Base-by-base conservation (phyloP, 345 rosid genomes). In the Viola odorata region DNA sequence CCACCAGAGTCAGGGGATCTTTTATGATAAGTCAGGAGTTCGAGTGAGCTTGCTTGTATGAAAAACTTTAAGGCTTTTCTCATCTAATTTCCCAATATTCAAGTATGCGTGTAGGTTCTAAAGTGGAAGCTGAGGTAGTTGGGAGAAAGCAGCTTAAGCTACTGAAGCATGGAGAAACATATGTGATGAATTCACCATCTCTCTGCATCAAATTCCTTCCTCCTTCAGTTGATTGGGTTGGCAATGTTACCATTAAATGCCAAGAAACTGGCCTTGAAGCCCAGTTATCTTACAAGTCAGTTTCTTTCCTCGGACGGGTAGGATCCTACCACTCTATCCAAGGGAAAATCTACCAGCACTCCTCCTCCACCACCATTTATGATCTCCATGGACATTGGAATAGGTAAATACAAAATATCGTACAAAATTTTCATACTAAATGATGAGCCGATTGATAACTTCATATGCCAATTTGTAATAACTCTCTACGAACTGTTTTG, bases 361-460 rank as follows among this genome's bases (percentile, higher is more conserved):
- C 86, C 0, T 66, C 92, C 5, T 48, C 53, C 4, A 77, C 54
- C 23, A 75, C 71, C 7, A 77, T 85, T 36, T 83, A 66, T 59
- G 85, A 82, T 55, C 51, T 89, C 38, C 14, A 64, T 50, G 96
- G 98, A 12, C 79, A 92, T 0, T 92, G 98, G 96, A 88, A 81
- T 57, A 87, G 86, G 98, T 90, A 75, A 6, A 16, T 23, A 23
- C 32, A 23, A 2, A 23, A 23, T 23, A 2, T 23, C 32, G 32
- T 23, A 23, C 32, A 23, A n/a, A n/a, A n/a, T n/a, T n/a, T n/a
- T n/a, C n/a, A n/a, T n/a, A n/a, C n/a, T n/a, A n/a, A n/a, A n/a
- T n/a, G n/a, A n/a, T n/a, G n/a, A n/a, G n/a, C n/a, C n/a, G n/a
- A n/a, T n/a, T n/a, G n/a, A n/a, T 23, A 23, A 23, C 32, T 23